Base-by-base conservation (phyloP, 2,329 filamentous ascomycete genomes). In the Colletotrichum plurivorum region DNA sequence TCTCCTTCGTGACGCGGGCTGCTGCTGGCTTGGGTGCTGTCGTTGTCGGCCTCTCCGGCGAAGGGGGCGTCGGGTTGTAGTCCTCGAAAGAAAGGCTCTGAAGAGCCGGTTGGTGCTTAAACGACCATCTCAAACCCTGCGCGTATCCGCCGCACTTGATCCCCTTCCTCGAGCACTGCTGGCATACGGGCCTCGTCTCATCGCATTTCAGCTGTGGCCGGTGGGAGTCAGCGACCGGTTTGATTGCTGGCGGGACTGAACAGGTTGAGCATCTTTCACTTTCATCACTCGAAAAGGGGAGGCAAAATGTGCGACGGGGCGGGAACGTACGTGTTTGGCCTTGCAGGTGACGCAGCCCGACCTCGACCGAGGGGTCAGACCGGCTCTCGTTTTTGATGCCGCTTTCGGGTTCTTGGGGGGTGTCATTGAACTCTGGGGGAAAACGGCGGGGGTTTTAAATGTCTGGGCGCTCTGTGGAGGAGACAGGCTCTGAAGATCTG, bases 41-140 rank as follows among this genome's bases (percentile, higher is more conserved):
- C 4, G 18, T 20, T 4, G 54, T 9, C 25, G 25, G n/a, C 18
- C 49, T 51, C 22, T 25, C 51, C 5, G 53, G 18, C 1, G 55
- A 57, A 2, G 13, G 48, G 15, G 48, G n/a, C 12, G 63, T 36
- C 1, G 22, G 15, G 13, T 39, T 58, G 43, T 57, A 48, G 22
- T 53, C 53, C 20, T 62, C 36, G 18, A 59, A 46, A 1, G 61
- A 62, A 36, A 62, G n/a, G 27, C 36, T 51, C 16, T 60, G 66
- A 13, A 66, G 51, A 3, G 55, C 49, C 9, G 66, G 66, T 9
- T 82, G 80, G 63, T 83, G 79, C 52, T 83, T 83, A 70, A 80
- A 82, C 0, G 81, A 82, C 81, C 81, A 83, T 45, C 78, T 79
- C 52, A 82, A 76, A 20, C 77, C 76, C 22, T 78, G 74, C 13